Conservation (phyloP, 768 basidiomycete species). For the Russula vinacea region DNA sequence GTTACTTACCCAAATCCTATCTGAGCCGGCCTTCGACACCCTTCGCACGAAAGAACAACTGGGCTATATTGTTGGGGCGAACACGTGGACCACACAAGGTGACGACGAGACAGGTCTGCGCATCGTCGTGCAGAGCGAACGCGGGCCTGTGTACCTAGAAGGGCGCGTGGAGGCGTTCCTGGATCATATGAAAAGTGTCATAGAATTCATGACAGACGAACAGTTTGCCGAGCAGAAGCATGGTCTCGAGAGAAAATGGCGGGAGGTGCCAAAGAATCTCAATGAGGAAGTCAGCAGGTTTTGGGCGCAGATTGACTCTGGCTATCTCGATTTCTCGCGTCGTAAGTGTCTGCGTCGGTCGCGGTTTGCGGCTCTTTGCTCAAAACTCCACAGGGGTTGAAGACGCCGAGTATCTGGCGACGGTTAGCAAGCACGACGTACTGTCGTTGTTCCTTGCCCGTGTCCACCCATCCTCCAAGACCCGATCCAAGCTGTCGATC, state of each 20-base stretch:
- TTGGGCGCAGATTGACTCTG: constrained; percentile 67
- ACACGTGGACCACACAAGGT: constrained; percentile 55
- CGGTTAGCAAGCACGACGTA: constrained; percentile 72
- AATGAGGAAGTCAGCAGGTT: constrained; percentile 72
- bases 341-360: constrained; percentile 49
- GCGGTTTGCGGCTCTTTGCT: neutral
- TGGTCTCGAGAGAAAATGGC: constrained; percentile 75
- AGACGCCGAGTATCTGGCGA: constrained; percentile 65
- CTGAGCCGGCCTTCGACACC: constrained; percentile 89
- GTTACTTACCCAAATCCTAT: constrained; percentile 77
- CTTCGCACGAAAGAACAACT: constrained; percentile 94
- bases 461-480: constrained; percentile 65
- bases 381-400: constrained; percentile 49
- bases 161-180: constrained; percentile 86
- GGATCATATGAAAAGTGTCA: constrained; percentile 59
- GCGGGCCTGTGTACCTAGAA: constrained; percentile 75
- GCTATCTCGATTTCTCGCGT: constrained; percentile 83
- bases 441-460: constrained; percentile 62
- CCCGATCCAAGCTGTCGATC: constrained; percentile 78
- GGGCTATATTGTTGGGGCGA: constrained; percentile 82
- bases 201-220: constrained; percentile 65
- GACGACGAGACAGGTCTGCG: constrained; percentile 71
- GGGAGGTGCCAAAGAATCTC: constrained; percentile 86
- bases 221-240: constrained; percentile 78
- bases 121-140: constrained; percentile 87